phyloP scores from a whole-genome alignment of 2,329 filamentous ascomycete species.

The Ilyonectria sp. region DNA sequence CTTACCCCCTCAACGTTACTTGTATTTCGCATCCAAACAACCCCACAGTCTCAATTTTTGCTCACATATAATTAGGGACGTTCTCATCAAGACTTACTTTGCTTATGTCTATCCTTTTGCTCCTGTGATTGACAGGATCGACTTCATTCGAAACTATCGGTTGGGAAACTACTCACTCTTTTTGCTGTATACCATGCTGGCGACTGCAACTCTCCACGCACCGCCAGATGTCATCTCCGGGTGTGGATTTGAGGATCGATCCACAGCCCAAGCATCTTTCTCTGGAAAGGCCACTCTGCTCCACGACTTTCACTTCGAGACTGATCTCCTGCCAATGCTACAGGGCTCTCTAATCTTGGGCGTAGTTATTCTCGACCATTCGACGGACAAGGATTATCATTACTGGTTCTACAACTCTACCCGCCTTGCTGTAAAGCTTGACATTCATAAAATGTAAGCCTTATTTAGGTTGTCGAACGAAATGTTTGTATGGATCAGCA shows the following conservation, averaged over 20 bases:
- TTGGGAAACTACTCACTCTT: conserved; percentile 32
- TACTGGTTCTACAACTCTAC: conserved; percentile 42
- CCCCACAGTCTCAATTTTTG: not conserved
- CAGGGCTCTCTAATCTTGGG: conserved; percentile 36
- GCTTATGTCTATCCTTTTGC: conserved; percentile 32
- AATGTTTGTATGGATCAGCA: not conserved
- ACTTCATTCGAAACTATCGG: conserved; percentile 28
- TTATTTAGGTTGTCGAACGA: not conserved
- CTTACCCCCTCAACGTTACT: conserved; percentile 18
- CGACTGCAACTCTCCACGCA: conserved; percentile 8
- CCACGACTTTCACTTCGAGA: conserved; percentile 38
- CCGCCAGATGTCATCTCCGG: conserved; percentile 23
- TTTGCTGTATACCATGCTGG: conserved; percentile 24
- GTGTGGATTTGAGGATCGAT: conserved; percentile 31
- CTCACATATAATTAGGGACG: conserved; percentile 20
- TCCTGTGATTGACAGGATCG: conserved; percentile 24
- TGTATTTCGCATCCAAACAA: conserved; percentile 15
- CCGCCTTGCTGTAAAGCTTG: conserved; percentile 23
- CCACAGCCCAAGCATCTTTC: conserved; percentile 29
- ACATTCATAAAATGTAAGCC: conserved; percentile 25
- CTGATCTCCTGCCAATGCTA: conserved; percentile 15
- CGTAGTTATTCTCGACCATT: conserved; percentile 28
- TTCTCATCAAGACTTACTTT: conserved; percentile 33
- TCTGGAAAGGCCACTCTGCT: conserved; percentile 38
- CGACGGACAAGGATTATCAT: conserved; percentile 33